Evolutionary conservation across 1,284 basidiomycete genomes (phyloP), one percentile per base, ranked within the genome.

Genomic region (Apiotrichum mycotoxinovorans): DNA sequence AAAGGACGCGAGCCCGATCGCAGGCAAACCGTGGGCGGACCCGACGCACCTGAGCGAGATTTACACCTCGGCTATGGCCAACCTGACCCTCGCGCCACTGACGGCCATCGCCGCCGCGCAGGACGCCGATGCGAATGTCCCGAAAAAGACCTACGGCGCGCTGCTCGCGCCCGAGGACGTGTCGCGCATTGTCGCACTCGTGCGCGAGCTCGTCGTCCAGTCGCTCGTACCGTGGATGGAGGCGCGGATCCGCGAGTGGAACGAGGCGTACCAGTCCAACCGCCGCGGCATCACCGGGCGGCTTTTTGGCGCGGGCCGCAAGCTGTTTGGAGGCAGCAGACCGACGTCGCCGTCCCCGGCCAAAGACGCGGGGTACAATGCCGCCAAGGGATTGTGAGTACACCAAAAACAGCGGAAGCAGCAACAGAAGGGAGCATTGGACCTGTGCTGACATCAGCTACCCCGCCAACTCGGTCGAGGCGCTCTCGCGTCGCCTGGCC

Each of bases 161-260:
- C 80, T 79, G 38, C 78, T 96, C 71, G 81, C 81, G 9, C 85
- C 89, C 57, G 81, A 82, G 46, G 94, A 98, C 74, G 88, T 93
- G 12, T 84, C 88, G 58, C 83, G 86, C 58, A 84, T 89, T 25
- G 86, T 86, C 0, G 83, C 85, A 43, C 92, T 98, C 65, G 83
- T 92, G 8, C 84, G 94, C 44, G 95, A 98, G 72, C 87, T 98
- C 64, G 83, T 92, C 2, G 86, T 88, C 4, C 91, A 92, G 84
- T 93, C 88, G 66, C 79, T 98, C 35, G 78, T 98, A 4, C 95
- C 95, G 0, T 97, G 89, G 87, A 93, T 98, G 90, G 95, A 98
- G 78, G 88, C 88, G 65, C 87, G 86, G 68, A 87, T 96, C 1
- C 72, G 92, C 46, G 90, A 96, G 58, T 96, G 92, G 89, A 96